Conservation (phyloP, 805 yeast genomes). For the Kuraishia floccosa region DNA sequence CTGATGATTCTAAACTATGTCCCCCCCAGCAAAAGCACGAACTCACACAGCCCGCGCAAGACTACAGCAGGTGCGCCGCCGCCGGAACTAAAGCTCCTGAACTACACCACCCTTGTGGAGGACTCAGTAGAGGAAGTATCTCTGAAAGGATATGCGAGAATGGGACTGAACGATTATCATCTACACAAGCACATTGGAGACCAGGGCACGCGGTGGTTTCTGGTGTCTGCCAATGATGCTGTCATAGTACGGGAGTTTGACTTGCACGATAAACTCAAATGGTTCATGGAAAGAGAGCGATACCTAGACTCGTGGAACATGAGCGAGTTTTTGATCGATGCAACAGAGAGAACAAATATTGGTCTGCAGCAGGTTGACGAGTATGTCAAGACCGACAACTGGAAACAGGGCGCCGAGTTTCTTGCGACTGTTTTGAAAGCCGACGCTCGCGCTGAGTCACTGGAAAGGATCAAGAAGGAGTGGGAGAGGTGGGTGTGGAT, state of each 20-base stretch:
- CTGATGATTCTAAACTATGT: conserved; percentile 48
- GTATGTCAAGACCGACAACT: conserved; percentile 29
- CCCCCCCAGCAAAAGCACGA: conserved; percentile 18
- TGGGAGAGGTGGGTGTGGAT: conserved; percentile 60
- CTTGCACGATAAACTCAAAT: conserved; percentile 54
- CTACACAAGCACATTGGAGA: conserved; percentile 40
- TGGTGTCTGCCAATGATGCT: conserved; percentile 75
- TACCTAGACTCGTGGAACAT: conserved; percentile 73
- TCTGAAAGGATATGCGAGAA: conserved; percentile 37
- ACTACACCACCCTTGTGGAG: conserved; percentile 57
- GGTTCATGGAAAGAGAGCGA: conserved; percentile 49
- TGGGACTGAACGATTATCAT: conserved; percentile 76
- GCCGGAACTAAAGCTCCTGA: conserved; percentile 70
- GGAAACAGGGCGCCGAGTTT: conserved; percentile 46
- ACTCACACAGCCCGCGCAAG: conserved; percentile 3
- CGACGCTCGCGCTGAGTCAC: conserved; percentile 7
- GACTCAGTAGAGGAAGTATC: conserved; percentile 71
- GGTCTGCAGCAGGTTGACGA: conserved; percentile 48
- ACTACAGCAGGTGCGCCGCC: conserved; percentile 22
- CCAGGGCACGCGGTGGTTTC: conserved; percentile 34
- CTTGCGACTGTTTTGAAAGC: conserved; percentile 25
- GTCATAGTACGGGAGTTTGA: conserved; percentile 66
- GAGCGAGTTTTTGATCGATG: conserved; percentile 43
- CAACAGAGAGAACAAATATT: conserved; percentile 37
- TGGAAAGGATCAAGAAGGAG: conserved; percentile 19